Conservation (phyloP, 768 basidiomycete genomes). For the Leccinum boreale region DNA sequence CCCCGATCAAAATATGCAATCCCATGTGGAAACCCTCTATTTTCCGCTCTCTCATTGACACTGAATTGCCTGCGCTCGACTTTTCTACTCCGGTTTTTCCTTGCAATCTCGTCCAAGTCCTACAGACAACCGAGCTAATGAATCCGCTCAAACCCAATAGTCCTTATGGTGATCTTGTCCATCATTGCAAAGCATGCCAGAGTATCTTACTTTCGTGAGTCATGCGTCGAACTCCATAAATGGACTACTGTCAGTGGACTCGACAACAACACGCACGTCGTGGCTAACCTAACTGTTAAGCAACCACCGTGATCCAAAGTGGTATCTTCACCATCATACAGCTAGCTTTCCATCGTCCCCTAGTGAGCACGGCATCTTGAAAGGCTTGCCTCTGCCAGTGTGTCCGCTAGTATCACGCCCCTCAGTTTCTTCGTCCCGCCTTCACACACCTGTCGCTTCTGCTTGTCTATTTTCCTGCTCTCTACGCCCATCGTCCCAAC, state of each 20-base stretch:
- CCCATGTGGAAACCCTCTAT: neutral
- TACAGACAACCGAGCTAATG: neutral
- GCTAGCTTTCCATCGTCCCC: neutral
- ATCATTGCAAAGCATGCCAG: neutral
- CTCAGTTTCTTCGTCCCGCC: too few relatives aligned
- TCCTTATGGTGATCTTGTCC: neutral
- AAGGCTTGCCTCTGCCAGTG: neutral
- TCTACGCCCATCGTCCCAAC: neutral
- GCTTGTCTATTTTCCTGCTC: neutral
- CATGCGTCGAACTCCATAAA: neutral
- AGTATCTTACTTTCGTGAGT: neutral
- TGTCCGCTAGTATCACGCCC: too few relatives aligned
- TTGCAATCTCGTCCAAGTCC: neutral
- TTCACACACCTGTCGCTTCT: neutral
- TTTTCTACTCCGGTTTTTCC: neutral
- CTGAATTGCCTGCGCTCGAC: neutral
- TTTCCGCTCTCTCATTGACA: neutral
- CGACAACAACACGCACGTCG: too few relatives aligned
- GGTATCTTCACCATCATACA: too few relatives aligned
- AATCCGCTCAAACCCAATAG: neutral
- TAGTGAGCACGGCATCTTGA: neutral
- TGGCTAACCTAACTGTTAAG: too few relatives aligned
- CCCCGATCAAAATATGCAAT: neutral
- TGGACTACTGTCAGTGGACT: neutral
- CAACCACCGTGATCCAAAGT: too few relatives aligned